Evolutionary conservation across 768 basidiomycete species (phyloP).

Genomic region (Termitomyces heimii): DNA sequence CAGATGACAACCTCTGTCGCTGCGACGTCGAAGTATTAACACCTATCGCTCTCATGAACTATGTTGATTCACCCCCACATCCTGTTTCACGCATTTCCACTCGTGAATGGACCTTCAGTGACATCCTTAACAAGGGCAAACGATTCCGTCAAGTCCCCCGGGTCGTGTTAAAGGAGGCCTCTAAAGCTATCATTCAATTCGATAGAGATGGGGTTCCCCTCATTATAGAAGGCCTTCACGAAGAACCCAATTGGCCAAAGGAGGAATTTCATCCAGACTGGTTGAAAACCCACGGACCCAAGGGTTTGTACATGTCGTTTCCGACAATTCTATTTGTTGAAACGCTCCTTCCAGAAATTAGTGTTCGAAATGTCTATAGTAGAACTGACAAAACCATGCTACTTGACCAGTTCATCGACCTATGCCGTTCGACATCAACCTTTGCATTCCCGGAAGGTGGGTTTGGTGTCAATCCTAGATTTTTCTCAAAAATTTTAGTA

Average conservation of each 20-base stretch:
- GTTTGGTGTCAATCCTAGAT: neutral
- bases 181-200: constrained; percentile 31
- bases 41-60: constrained; percentile 8
- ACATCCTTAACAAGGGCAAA: constrained; percentile 15
- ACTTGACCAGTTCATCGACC: constrained; percentile 47
- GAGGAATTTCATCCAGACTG: constrained; percentile 51
- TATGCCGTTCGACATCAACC: constrained; percentile 26
- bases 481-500: constrained; percentile 18
- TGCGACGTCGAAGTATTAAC: neutral
- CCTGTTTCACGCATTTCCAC: constrained; percentile 1
- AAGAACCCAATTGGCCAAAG: constrained; percentile 47
- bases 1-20: neutral
- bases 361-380: constrained; percentile 58
- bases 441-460: constrained; percentile 36
- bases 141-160: constrained; percentile 28
- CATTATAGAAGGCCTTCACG: constrained; percentile 58
- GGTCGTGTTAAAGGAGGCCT: constrained; percentile 25
- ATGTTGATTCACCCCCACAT: neutral
- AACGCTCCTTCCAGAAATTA: constrained; percentile 36
- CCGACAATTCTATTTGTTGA: neutral
- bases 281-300: constrained; percentile 32
- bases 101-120: constrained; percentile 43
- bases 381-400: constrained; percentile 48
- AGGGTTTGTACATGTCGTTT: constrained; percentile 14
- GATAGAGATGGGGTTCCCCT: constrained; percentile 54